Percentiles rank a stretch among this genome's conserved stretches.
Evolutionary conservation across 371 early-diverging fungal species (phyloP).

Genomic region (Dipsacomyces acuminosporus): DNA sequence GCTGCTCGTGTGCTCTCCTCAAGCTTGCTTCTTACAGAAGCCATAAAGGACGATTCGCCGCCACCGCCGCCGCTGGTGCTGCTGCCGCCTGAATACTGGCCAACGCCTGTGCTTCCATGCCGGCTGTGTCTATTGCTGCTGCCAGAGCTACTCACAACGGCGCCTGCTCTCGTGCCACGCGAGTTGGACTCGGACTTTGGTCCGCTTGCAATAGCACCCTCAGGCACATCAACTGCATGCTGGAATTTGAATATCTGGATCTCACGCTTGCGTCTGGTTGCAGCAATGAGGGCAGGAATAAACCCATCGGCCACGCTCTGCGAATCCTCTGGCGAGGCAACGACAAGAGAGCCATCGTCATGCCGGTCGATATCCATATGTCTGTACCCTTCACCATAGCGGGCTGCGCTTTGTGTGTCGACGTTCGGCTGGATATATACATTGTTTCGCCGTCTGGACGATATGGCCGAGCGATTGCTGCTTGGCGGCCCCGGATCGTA

Average conservation of each 20-base stretch:
- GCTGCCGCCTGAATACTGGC: neutral
- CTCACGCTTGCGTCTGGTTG: slow-evolving; percentile 39
- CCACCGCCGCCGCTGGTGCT: neutral
- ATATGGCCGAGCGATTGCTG: slow-evolving; percentile 6
- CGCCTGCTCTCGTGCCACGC: too few relatives aligned
- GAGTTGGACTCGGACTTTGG: neutral
- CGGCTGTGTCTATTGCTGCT: slow-evolving; percentile 10
- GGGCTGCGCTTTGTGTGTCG: slow-evolving; percentile 29
- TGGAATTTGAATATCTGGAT: slow-evolving; percentile 41
- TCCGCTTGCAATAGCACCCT: slow-evolving; percentile 20
- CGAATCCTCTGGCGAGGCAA: slow-evolving; percentile 14
- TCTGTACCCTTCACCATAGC: slow-evolving; percentile 42
- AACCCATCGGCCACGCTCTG: slow-evolving; percentile 21
- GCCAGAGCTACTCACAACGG: neutral
- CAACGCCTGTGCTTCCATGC: neutral
- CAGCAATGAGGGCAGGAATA: slow-evolving; percentile 39
- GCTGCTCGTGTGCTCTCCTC: slow-evolving; percentile 29
- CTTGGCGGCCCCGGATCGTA: slow-evolving; percentile 16
- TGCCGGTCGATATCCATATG: slow-evolving; percentile 31
- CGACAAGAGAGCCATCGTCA: slow-evolving; percentile 35
- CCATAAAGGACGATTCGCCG: slow-evolving; percentile 14
- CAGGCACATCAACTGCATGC: slow-evolving; percentile 29
- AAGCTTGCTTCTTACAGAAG: slow-evolving; percentile 24
- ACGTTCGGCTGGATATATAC: slow-evolving; percentile 37
- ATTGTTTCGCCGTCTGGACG: slow-evolving; percentile 8